phyloP scores from a whole-genome alignment of 768 basidiomycete genomes.

The Neoboletus subvelutipes region DNA sequence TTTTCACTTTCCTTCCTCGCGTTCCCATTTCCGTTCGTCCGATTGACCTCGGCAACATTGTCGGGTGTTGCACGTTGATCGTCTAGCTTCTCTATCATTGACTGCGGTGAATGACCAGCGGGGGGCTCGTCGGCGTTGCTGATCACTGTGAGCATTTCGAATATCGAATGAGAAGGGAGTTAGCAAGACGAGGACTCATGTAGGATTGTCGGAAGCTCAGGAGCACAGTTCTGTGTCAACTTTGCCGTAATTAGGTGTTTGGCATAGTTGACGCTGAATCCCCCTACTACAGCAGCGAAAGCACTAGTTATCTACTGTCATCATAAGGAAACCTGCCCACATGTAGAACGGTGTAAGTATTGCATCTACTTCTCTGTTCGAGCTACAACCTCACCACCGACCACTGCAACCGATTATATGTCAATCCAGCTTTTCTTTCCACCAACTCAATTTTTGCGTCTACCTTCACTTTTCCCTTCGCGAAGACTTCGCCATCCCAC shows the following conservation, averaged over 20 bases:
- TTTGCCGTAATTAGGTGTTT: slow-evolving; percentile 12
- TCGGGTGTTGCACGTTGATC: not conserved
- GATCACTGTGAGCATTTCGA: slow-evolving; percentile 11
- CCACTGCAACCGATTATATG: no score
- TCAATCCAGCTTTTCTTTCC: no score
- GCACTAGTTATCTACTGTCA: no score
- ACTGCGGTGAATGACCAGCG: not conserved
- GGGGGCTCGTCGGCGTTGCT: not conserved
- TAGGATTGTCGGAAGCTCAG: not conserved
- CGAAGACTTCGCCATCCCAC: no score
- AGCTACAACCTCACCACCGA: no score
- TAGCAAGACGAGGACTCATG: slow-evolving; percentile 9
- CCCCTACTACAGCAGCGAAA: not conserved
- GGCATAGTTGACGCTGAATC: slow-evolving; percentile 12
- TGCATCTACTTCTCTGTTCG: no score
- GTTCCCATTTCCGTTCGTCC: slow-evolving; percentile 21
- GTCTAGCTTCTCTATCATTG: slow-evolving; percentile 3
- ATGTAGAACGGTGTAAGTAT: no score
- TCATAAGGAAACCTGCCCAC: no score
- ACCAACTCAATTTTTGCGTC: no score
- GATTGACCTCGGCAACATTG: slow-evolving; percentile 1
- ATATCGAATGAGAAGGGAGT: not conserved
- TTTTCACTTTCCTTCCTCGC: not conserved
- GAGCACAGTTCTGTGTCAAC: not conserved
- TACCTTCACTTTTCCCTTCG: no score